phyloP scores from a whole-genome alignment of 495 filamentous ascomycete species.

The Hapsidospora chrysogenum region DNA sequence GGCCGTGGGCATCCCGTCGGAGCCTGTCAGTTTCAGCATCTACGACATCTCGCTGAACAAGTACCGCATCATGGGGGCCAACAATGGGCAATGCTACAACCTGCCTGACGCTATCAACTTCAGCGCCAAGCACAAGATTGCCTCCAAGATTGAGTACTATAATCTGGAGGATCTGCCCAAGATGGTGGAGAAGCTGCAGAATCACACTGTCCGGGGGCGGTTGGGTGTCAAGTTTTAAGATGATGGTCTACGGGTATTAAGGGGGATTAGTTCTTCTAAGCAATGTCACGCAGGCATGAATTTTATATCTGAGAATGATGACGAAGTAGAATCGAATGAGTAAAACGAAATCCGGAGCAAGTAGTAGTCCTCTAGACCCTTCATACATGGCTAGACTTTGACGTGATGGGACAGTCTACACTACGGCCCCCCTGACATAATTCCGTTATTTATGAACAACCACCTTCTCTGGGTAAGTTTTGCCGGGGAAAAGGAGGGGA shows the following conservation, averaged over 20 bases:
- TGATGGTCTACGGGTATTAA: neutral
- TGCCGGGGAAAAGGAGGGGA: no score
- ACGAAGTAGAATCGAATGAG: neutral
- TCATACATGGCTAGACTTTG: neutral
- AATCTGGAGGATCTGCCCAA: neutral
- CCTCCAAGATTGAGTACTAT: neutral
- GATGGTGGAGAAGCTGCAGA: neutral
- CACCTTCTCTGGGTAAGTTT: no score
- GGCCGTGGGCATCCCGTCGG: conserved; percentile 20
- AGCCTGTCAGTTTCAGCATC: conserved; percentile 10
- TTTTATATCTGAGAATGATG: no score
- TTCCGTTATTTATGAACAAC: no score
- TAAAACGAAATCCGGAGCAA: neutral
- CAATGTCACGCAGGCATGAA: no score
- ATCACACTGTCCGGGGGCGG: neutral
- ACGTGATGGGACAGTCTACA: neutral
- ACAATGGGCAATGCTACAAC: conserved; percentile 1
- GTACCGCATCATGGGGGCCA: conserved; percentile 8
- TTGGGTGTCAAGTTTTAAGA: neutral
- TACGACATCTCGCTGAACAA: conserved; percentile 5
- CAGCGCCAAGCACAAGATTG: neutral
- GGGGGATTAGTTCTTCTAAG: no score
- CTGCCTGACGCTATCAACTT: neutral
- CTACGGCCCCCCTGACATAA: neutral
- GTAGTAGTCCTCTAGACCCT: neutral